Evolutionary conservation across 2,329 filamentous ascomycete species (phyloP).

Genomic region (Huntiella abstrusa): DNA sequence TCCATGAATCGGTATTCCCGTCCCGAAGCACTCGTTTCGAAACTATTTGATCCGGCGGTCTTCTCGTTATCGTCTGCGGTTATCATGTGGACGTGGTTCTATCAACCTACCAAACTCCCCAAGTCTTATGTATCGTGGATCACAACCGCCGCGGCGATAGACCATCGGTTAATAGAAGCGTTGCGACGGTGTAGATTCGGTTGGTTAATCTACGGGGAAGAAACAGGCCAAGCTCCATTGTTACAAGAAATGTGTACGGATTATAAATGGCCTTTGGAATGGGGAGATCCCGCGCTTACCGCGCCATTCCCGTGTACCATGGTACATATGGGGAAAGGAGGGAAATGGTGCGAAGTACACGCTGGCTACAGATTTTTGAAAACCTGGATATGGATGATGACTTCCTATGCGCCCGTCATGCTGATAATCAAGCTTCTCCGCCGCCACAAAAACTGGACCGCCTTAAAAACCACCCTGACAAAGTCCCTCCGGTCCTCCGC

Average conservation of each 20-base stretch:
- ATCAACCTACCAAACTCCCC: conserved; percentile 51
- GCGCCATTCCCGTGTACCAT: conserved; percentile 66
- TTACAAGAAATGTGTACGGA: conserved; percentile 56
- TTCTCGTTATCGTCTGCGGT: conserved; percentile 55
- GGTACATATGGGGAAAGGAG: conserved; percentile 61
- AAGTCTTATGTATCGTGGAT: conserved; percentile 69
- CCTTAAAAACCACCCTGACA: conserved; percentile 29
- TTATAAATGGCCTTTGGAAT: conserved; percentile 45
- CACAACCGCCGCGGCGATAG: conserved; percentile 53
- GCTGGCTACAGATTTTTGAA: conserved; percentile 46
- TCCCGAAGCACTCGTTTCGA: conserved; percentile 23
- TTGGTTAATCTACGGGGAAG: conserved; percentile 50
- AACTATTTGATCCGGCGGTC: conserved; percentile 41
- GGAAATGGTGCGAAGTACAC: conserved; percentile 52
- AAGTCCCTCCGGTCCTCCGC: conserved; percentile 38
- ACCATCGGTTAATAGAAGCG: conserved; percentile 53
- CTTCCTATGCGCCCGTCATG: conserved; percentile 60
- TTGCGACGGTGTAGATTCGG: conserved; percentile 47
- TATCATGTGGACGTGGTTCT: conserved; percentile 86
- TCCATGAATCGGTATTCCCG: conserved; percentile 28
- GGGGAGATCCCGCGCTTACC: conserved; percentile 51
- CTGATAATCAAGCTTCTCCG: conserved; percentile 38
- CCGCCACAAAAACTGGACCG: conserved; percentile 20
- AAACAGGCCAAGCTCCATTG: conserved; percentile 50
- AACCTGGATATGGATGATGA: conserved; percentile 56